These are phyloP conservation scores for Epithele typhae DNA, from an alignment of 768 basidiomycete genomes.

Conservation along the genomic window DNA sequence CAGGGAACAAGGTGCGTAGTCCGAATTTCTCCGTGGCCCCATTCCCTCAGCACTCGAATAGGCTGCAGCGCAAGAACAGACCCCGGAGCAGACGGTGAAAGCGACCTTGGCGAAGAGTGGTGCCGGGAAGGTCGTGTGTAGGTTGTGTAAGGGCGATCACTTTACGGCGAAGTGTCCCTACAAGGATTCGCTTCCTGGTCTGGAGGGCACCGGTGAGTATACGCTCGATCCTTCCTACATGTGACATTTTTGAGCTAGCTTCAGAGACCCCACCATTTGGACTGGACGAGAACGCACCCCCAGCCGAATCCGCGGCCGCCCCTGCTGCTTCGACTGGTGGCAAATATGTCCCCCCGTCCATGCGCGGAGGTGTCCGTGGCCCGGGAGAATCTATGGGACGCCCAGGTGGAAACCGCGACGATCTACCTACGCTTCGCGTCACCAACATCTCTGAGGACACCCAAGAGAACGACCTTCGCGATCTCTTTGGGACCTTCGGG, in stretches of 20 bases:
- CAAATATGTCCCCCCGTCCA: constrained; percentile 93
- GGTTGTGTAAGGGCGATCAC: constrained; percentile 94
- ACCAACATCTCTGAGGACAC: constrained; percentile 97
- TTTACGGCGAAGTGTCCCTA: constrained; percentile 99
- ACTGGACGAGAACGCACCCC: constrained; percentile 33
- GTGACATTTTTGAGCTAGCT: neutral
- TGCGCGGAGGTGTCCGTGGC: constrained; percentile 67
- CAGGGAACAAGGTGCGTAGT: constrained; percentile 48
- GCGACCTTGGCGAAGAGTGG: constrained; percentile 65
- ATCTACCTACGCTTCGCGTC: constrained; percentile 93
- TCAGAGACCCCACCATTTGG: constrained; percentile 36
- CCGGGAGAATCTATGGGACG: constrained; percentile 76
- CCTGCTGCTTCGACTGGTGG: constrained; percentile 45
- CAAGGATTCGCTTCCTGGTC: constrained; percentile 85
- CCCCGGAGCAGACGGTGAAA: constrained; percentile 64
- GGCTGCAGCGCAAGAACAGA: constrained; percentile 63
- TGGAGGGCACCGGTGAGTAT: constrained; percentile 53
- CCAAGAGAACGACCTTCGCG: constrained; percentile 89
- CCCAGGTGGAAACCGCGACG: constrained; percentile 65
- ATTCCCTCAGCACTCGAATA: constrained; percentile 25
- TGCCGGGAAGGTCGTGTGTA: constrained; percentile 85
- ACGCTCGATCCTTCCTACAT: neutral
- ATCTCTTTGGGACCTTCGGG: constrained; percentile 84
- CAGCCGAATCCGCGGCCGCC: constrained; percentile 28
- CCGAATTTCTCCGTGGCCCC: neutral